Percentiles rank a stretch among this genome's conserved stretches.
Conservation (phyloP, 345 rosid genomes). For the Moricandia arvensis region DNA sequence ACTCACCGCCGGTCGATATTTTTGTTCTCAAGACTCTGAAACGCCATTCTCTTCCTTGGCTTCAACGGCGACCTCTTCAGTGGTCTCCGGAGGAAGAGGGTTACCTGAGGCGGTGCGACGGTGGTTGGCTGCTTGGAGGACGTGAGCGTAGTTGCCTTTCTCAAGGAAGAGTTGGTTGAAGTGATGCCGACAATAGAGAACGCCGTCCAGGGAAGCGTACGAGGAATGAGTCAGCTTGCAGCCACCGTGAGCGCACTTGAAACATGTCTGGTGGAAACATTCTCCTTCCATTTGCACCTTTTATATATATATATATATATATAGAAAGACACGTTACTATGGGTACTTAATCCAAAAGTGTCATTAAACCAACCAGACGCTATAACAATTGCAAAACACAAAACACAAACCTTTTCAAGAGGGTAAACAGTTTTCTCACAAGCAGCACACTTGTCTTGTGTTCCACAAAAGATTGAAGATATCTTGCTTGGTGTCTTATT, state of each 20-base stretch:
- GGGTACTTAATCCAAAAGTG: too few relatives aligned
- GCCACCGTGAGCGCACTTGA: constrained; percentile 93
- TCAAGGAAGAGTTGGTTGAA: constrained; percentile 91
- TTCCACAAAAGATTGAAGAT: constrained; percentile 84
- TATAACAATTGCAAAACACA: background rate
- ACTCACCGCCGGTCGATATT: background rate
- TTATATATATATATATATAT: too few relatives aligned
- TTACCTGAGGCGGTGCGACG: constrained; percentile 52
- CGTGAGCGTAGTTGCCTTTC: constrained; percentile 89
- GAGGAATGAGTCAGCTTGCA: constrained; percentile 91
- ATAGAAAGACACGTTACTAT: background rate
- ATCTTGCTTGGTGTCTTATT: constrained; percentile 74
- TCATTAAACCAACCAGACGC: background rate
- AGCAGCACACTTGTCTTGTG: constrained; percentile 89
- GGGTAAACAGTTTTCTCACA: constrained; percentile 93
- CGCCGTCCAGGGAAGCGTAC: constrained; percentile 85
- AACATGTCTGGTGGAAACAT: constrained; percentile 91
- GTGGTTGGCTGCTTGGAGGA: constrained; percentile 68
- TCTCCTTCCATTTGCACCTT: constrained; percentile 82
- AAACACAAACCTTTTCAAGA: constrained; percentile 68
- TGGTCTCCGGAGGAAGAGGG: constrained; percentile 55
- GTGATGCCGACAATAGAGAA: constrained; percentile 93
- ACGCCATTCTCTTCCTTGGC: constrained; percentile 31
- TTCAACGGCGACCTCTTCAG: constrained; percentile 19
- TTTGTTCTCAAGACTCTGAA: constrained; percentile 22